These are phyloP conservation scores for Periconia sp. DNA, from an alignment of 2,329 filamentous ascomycete species.

Conservation along the genomic window DNA sequence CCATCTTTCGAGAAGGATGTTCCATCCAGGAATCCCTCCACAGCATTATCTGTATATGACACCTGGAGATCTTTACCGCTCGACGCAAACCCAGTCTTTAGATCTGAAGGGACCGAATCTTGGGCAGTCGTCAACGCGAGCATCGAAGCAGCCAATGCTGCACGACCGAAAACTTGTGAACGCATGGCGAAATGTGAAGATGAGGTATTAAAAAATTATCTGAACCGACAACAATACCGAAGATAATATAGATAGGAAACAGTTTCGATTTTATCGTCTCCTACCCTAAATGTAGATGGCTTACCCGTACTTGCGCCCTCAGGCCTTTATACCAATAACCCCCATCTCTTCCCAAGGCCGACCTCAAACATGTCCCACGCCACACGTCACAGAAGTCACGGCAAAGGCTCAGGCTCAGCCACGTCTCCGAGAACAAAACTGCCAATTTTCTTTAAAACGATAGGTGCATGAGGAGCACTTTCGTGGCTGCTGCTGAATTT, in stretches of 20 bases:
- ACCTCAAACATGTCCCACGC: not conserved
- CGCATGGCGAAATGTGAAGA: too few relatives aligned
- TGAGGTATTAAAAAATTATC: too few relatives aligned
- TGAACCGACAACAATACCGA: too few relatives aligned
- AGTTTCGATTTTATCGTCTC: too few relatives aligned
- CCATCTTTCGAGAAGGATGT: slow-evolving; percentile 32
- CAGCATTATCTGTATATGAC: slow-evolving; percentile 31
- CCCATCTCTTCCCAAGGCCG: not conserved
- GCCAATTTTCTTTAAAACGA: not conserved
- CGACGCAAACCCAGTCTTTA: slow-evolving; percentile 23
- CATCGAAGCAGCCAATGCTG: slow-evolving; percentile 9
- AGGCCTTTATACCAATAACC: slow-evolving; percentile 2
- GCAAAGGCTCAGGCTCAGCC: slow-evolving; percentile 10
- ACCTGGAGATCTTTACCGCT: slow-evolving; percentile 33
- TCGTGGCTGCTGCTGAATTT: slow-evolving; percentile 5
- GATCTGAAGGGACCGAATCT: slow-evolving; percentile 16
- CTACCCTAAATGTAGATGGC: too few relatives aligned
- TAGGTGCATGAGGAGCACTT: not conserved
- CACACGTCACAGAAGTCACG: slow-evolving; percentile 4
- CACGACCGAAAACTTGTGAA: slow-evolving; percentile 7
- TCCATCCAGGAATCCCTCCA: slow-evolving; percentile 36
- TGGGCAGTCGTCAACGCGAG: slow-evolving; percentile 4
- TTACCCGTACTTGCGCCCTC: too few relatives aligned
- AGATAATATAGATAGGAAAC: too few relatives aligned
- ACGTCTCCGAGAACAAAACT: too few relatives aligned